Base-by-base conservation (phyloP, 192 early-diverging fungal species). In the Rhizophagus sp. region DNA sequence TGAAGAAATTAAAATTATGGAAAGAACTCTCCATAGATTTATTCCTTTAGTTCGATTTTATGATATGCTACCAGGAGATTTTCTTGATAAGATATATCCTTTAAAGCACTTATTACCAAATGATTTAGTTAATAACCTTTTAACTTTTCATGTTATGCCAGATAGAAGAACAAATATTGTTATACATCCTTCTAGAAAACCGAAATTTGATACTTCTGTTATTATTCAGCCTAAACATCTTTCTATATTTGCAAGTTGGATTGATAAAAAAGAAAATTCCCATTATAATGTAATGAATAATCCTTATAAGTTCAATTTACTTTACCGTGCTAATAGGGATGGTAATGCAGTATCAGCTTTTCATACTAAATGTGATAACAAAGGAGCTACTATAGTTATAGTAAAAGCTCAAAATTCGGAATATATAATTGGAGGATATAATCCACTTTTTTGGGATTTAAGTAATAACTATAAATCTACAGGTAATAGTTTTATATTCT, bases 241-340 rank as follows among this genome's bases (percentile, higher is more conserved):
- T 47, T 12, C 1, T 47, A 11, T 47, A 47, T 47, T 47, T 47
- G 44, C 44, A 47, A 47, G 34, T 17, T 73, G 71, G 71, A 44
- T 73, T 8, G 41, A 73, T 73, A 44, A 36, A 8, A 9, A 73
- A 12, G 9, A 49, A 3, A 47, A 12, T 47, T 25, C 25, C 6
- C 19, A 47, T 24, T 24, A 41, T 12, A 47, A 73, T 25, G 11
- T 19, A 57, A 7, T 22, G 17, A 57, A 19, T 19, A 22, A 0
- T 22, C 13, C 71, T 13, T 73, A 73, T n/a, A 34, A 36, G 4
- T 36, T 73, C 1, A 5, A 73, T 19, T 57, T 73, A 34, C 33
- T 73, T 13, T 73, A 73, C 22, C 15, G 71, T 25, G 71, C 41
- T n/a, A 73, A 19, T 73, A 25, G 19, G 11, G 71, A 73, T 44